Percentiles rank a stretch among this genome's conserved stretches.
phyloP scores from a whole-genome alignment of 768 basidiomycete species.

The Cytidiella melzeri region DNA sequence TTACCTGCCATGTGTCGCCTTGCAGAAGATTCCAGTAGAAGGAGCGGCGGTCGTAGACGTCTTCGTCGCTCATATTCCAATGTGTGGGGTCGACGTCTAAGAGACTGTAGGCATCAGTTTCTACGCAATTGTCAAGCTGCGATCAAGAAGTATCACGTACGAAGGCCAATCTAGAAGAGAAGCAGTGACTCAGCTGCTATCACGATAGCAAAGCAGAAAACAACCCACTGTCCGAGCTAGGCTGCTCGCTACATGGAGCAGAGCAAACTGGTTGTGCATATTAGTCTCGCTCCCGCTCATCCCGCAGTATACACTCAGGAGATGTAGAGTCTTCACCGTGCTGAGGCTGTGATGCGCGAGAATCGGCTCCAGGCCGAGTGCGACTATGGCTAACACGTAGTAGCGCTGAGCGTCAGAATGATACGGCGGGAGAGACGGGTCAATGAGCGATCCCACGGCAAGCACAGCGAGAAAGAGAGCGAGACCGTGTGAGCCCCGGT shows the following conservation, averaged over 20 bases:
- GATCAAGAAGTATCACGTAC: slow-evolving; percentile 8
- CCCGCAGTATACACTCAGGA: slow-evolving; percentile 62
- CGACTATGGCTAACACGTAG: slow-evolving; percentile 54
- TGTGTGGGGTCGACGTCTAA: slow-evolving; percentile 43
- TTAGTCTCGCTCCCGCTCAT: slow-evolving; percentile 57
- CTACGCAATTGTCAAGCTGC: background rate
- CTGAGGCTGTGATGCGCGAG: slow-evolving; percentile 61
- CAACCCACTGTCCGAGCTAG: slow-evolving; percentile 18
- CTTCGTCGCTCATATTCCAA: slow-evolving; percentile 44
- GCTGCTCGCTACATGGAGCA: slow-evolving; percentile 15
- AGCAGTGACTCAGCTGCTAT: background rate
- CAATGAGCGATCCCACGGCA: slow-evolving; percentile 20
- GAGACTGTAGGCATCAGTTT: background rate
- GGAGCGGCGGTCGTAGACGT: slow-evolving; percentile 45
- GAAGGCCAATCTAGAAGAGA: slow-evolving; percentile 17
- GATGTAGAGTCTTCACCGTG: slow-evolving; percentile 62
- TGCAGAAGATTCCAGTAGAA: slow-evolving; percentile 52
- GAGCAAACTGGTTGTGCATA: slow-evolving; percentile 49
- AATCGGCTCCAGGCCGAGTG: slow-evolving; percentile 54
- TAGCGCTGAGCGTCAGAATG: slow-evolving; percentile 43
- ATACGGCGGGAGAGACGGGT: slow-evolving; percentile 21
- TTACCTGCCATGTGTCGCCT: slow-evolving; percentile 46
- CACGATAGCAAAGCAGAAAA: background rate
- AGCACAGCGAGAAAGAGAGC: slow-evolving; percentile 22
- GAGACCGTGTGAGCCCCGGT: slow-evolving; percentile 19